Base-by-base conservation (phyloP, 495 filamentous ascomycete genomes). In the Xylaria nigripes region DNA sequence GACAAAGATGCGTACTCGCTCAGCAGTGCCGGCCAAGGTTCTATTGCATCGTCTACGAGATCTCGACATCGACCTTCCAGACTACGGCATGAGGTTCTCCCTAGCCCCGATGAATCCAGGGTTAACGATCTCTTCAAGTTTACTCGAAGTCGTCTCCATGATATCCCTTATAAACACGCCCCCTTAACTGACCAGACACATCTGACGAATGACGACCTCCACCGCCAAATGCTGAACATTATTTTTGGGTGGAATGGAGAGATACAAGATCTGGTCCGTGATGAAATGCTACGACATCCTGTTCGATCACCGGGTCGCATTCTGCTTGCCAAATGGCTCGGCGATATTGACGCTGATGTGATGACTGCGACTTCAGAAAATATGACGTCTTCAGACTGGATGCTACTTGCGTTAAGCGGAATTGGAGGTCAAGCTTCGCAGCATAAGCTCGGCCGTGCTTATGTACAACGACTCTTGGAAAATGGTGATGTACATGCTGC, bases 231-330 rank as follows among this genome's bases (percentile, higher is more conserved):
- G 94, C 74, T 98, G 18, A 89, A 81, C 64, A 85, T 89, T 25
- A 89, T 98, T 1, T 98, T 98, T 72, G 94, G 93, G 9, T 97
- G 92, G 90, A 83, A 89, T 51, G 85, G 85, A 46, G 90, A 96
- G 62, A 83, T 90, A 48, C 81, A 90, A 47, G 83, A 81, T 34
- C 70, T 98, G 61, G 83, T 98, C 45, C 81, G 82, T 23, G 93
- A 97, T 68, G 94, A 98, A 75, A 81, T 93, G 70, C 77, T 76
- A 40, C 80, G 84, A 19, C 89, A 95, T 62, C 76, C 81, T 22
- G 62, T 78, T 1, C 83, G 86, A 18, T 90, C 89, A 12, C 79
- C 87, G 7, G 86, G 79, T 49, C 80, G 85, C 12, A 87, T 95
- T 44, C 73, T 96, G 22, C 77, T 96, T 5, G 79, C 87, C 5